Conservation (phyloP, 352 stramenopile species). For the Phytophthora kernoviae region DNA sequence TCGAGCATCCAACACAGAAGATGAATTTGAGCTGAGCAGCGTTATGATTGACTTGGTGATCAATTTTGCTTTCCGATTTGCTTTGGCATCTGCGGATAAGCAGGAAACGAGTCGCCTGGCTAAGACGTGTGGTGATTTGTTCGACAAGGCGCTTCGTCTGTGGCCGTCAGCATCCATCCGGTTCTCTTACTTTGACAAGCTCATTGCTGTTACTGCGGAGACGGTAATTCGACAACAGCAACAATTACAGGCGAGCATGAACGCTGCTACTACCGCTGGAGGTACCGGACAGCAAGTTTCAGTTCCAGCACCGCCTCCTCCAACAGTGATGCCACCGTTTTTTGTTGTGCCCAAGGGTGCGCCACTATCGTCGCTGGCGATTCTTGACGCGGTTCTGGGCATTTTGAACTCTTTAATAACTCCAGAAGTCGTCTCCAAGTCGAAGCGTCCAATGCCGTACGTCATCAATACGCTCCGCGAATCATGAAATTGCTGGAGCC, state of each 20-base stretch:
- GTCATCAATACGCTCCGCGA: constrained; percentile 87
- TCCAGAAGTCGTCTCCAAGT: constrained; percentile 75
- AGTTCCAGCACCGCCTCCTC: constrained; percentile 26
- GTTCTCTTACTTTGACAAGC: constrained; percentile 92
- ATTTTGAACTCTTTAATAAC: constrained; percentile 87
- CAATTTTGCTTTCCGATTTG: constrained; percentile 92
- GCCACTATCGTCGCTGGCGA: constrained; percentile 83
- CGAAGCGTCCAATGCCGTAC: constrained; percentile 77
- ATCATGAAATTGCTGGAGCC: constrained; percentile 91
- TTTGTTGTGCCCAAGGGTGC: constrained; percentile 84
- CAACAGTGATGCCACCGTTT: constrained; percentile 76
- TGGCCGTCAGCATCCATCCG: constrained; percentile 88
- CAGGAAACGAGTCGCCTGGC: constrained; percentile 87
- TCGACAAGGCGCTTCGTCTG: constrained; percentile 85
- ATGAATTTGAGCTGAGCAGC: constrained; percentile 87
- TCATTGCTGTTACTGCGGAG: constrained; percentile 90
- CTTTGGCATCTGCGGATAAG: constrained; percentile 88
- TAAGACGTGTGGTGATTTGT: constrained; percentile 89
- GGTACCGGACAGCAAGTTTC: constrained; percentile 32
- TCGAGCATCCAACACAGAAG: constrained; percentile 53
- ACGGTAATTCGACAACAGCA: constrained; percentile 83
- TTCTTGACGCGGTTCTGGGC: constrained; percentile 85
- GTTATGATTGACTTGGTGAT: constrained; percentile 92
- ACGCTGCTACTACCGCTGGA: constrained; percentile 15
- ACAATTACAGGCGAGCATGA: constrained; percentile 45